phyloP scores from a whole-genome alignment of 176 grass and related monocot species.

The Tuctoria greenei region DNA sequence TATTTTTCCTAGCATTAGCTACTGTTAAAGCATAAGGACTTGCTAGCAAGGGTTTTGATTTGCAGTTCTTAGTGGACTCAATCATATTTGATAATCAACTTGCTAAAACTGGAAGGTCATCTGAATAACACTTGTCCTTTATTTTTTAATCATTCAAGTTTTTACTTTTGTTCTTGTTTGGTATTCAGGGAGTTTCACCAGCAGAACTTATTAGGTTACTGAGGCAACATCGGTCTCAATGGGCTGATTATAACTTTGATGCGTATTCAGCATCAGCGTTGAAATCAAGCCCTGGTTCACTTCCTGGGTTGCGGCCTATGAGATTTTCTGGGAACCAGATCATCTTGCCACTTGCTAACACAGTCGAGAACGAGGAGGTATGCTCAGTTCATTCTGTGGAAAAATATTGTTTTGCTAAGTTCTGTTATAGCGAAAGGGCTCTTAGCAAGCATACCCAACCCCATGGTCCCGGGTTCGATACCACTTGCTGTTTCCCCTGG shows the following conservation, averaged over 20 bases:
- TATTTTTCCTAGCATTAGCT: not conserved
- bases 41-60: not conserved
- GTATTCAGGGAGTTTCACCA: conserved; percentile 80
- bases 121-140: not conserved
- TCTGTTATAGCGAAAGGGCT: too few species aligned
- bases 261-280: conserved; percentile 77
- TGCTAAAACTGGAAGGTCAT: not conserved
- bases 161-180: conserved; percentile 29
- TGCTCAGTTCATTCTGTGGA: not conserved
- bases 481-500: too few species aligned
- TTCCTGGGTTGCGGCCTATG: conserved; percentile 67
- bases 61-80: conserved; percentile 1
- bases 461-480: too few species aligned
- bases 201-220: conserved; percentile 78
- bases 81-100: not conserved
- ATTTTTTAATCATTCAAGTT: not conserved
- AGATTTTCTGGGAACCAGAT: conserved; percentile 88
- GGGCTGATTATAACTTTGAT: conserved; percentile 97
- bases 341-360: conserved; percentile 92
- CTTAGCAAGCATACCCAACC: too few species aligned
- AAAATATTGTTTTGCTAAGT: not conserved
- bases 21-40: not conserved
- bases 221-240: conserved; percentile 95
- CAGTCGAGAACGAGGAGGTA: conserved; percentile 97
- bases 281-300: conserved; percentile 60